A percentile compares a stretch with the other conserved stretches of the same genome.
Conservation (phyloP, 495 filamentous ascomycete species). For the Penicillium tannophilum region DNA sequence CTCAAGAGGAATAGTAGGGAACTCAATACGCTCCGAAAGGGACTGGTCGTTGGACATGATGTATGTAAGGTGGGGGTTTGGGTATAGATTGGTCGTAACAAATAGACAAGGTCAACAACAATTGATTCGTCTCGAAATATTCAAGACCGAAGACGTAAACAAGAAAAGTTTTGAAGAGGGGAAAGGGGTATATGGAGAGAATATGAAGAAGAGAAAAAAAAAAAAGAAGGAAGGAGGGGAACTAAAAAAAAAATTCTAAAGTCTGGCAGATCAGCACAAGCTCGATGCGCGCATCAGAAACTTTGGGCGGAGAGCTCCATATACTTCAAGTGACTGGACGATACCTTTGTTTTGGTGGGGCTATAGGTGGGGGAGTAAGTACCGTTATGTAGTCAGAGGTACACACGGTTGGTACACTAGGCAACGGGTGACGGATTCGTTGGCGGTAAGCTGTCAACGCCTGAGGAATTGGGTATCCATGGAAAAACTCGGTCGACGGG, state of each 20-base stretch:
- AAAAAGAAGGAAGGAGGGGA: slow-evolving; percentile 4
- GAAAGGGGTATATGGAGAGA: slow-evolving; percentile 6
- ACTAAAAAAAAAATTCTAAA: slow-evolving; percentile 24
- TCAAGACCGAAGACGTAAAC: slow-evolving; percentile 1
- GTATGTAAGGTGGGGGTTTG: slow-evolving; percentile 4
- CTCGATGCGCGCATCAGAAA: slow-evolving; percentile 20
- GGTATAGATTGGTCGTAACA: slow-evolving; percentile 3
- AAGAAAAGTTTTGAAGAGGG: background rate
- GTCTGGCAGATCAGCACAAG: slow-evolving; percentile 21
- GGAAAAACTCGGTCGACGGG: background rate
- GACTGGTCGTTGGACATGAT: slow-evolving; percentile 35
- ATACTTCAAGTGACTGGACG: slow-evolving; percentile 7
- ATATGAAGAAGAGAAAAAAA: slow-evolving; percentile 15
- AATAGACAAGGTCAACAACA: background rate
- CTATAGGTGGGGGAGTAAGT: background rate
- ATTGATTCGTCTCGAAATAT: background rate
- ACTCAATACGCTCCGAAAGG: slow-evolving; percentile 37
- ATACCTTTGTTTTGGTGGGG: slow-evolving; percentile 6
- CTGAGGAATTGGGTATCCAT: background rate
- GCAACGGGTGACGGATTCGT: slow-evolving; percentile 9
- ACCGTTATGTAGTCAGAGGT: background rate
- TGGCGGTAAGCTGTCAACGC: background rate
- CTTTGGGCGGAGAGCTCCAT: slow-evolving; percentile 9
- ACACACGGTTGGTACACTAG: slow-evolving; percentile 5
- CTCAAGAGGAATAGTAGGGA: slow-evolving; percentile 35